Base-by-base conservation (phyloP, 75 land plant species). In the Isoetes taiwanensis region DNA sequence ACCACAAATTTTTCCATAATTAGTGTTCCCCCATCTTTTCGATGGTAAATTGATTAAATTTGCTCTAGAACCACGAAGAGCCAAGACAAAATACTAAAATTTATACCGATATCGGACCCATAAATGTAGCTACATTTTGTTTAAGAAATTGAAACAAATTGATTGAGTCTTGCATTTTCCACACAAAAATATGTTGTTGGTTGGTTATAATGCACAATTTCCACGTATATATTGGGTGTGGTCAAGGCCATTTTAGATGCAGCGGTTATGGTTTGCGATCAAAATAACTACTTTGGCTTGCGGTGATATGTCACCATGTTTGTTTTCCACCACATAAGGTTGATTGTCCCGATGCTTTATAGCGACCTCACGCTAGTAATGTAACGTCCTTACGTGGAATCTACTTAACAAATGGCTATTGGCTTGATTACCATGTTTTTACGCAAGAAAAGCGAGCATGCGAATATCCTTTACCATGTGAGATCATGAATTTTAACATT, bases 21-120 rank as follows among this genome's bases (percentile, higher is more conserved):
- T 25, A 64, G 9, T 79, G 94, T 28, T 85, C 97, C 43, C 98
- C 98, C 28, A 93, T 68, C 39, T 26, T 80, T 41, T 87, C 83
- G 98, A 76, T 16, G 66, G 53, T 28, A 80, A 64, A 41, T 87
- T 79, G n/a, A 93, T 68, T 26, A 87, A 83, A 56, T 84, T 65
- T 26, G 95, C 98, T 60, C 95, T 81, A 59, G 95, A 94, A 30
- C 95, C 95, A 72, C 98, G n/a, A n/a, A n/a, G n/a, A n/a, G n/a
- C n/a, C n/a, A n/a, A n/a, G n/a, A n/a, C n/a, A n/a, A n/a, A n/a
- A n/a, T n/a, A n/a, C n/a, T n/a, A n/a, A n/a, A n/a, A n/a, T n/a
- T n/a, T n/a, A n/a, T n/a, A n/a, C n/a, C n/a, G n/a, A n/a, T n/a
- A n/a, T n/a, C n/a, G n/a, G n/a, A n/a, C n/a, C n/a, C n/a, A n/a